Conservation (phyloP, 2,329 filamentous ascomycete genomes). For the Scedosporium boydii region DNA sequence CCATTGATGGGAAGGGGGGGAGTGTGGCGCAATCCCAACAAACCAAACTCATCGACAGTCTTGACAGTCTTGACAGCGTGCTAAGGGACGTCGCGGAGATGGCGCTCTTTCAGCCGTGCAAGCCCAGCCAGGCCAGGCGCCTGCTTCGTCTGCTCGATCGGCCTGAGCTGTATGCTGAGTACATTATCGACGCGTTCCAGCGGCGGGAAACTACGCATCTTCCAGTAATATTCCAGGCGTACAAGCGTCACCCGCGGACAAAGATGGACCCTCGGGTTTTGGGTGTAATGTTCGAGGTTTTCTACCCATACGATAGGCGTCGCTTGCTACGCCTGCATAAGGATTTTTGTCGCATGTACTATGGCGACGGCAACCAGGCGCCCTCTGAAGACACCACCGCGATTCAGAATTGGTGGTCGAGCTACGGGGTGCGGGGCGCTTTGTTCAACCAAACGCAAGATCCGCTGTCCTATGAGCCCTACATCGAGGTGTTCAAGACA, state of each 20-base stretch:
- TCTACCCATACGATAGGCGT: not conserved
- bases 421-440: not conserved
- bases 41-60: not conserved
- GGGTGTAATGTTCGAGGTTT: not conserved
- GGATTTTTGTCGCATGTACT: not conserved
- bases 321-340: not conserved
- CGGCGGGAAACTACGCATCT: not conserved
- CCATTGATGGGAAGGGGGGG: not conserved
- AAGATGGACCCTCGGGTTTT: not conserved
- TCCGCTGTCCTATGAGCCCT: not conserved
- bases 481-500: not conserved
- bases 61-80: not conserved
- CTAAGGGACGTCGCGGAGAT: not conserved
- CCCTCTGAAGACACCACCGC: not conserved
- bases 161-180: not conserved
- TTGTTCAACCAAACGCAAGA: not conserved
- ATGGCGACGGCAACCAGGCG: not conserved
- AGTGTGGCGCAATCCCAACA: not conserved
- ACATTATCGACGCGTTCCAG: not conserved
- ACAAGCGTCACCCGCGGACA: not conserved
- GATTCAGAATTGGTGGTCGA: not conserved
- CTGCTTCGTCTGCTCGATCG: not conserved
- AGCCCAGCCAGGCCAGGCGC: not conserved
- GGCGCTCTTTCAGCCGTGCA: not conserved
- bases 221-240: not conserved